These are phyloP conservation scores for Monilinia fructicola DNA, from an alignment of 2,329 filamentous ascomycete genomes.

Conservation along the genomic window DNA sequence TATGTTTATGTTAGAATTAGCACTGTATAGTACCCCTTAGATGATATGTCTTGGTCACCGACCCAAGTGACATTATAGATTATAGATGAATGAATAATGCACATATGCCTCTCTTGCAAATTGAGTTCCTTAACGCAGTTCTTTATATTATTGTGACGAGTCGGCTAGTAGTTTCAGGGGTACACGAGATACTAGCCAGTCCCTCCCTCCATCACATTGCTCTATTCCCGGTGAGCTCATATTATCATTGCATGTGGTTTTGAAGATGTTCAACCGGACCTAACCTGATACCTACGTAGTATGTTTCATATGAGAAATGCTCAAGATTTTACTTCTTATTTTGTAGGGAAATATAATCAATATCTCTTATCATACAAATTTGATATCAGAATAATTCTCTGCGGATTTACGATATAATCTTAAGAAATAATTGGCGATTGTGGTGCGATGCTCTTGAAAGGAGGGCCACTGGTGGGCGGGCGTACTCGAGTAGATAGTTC, in stretches of 20 bases:
- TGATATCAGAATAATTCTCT: neutral
- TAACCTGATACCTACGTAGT: too few relatives aligned
- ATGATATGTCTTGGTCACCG: conserved; percentile 18
- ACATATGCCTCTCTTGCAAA: conserved; percentile 10
- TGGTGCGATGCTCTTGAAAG: neutral
- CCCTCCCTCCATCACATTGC: too few relatives aligned
- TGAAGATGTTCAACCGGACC: too few relatives aligned
- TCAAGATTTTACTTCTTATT: too few relatives aligned
- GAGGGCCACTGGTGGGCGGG: too few relatives aligned
- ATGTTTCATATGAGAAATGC: too few relatives aligned
- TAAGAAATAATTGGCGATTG: too few relatives aligned
- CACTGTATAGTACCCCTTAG: conserved; percentile 22
- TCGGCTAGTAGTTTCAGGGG: neutral
- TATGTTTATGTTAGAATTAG: conserved; percentile 22
- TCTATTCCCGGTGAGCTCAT: neutral
- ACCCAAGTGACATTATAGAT: conserved; percentile 11
- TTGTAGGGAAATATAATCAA: neutral
- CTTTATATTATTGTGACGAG: neutral
- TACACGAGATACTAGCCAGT: neutral
- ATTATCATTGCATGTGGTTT: too few relatives aligned
- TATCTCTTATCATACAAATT: neutral
- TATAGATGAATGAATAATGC: conserved; percentile 7
- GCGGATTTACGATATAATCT: neutral
- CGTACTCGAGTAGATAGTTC: too few relatives aligned
- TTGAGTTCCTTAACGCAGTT: too few relatives aligned